Conservation (phyloP, 495 filamentous ascomycete species). For the Podospora conica region DNA sequence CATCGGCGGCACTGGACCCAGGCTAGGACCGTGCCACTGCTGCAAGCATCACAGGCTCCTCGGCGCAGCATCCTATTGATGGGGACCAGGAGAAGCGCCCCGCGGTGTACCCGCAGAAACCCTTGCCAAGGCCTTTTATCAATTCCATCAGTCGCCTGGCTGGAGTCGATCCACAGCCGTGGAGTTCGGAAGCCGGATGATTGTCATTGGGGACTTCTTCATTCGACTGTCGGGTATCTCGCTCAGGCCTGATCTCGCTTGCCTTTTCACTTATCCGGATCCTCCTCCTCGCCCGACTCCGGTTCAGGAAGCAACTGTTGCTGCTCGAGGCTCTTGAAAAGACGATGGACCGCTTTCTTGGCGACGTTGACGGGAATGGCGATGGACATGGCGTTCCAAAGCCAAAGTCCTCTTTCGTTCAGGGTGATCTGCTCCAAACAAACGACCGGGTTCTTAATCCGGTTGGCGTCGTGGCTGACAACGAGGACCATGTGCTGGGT, state of each 20-base stretch:
- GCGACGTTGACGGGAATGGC: slow-evolving; percentile 25
- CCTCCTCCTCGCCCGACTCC: background rate
- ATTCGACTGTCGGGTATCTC: background rate
- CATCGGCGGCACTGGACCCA: background rate
- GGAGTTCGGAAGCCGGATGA: background rate
- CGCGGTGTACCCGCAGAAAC: slow-evolving; percentile 1
- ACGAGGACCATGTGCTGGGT: slow-evolving; percentile 26
- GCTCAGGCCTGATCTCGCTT: background rate
- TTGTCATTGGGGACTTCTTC: background rate
- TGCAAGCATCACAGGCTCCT: background rate
- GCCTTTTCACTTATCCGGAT: slow-evolving; percentile 21
- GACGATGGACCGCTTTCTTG: slow-evolving; percentile 12
- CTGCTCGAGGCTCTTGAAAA: slow-evolving; percentile 6
- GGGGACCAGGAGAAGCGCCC: background rate
- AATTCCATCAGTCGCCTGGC: slow-evolving; percentile 13
- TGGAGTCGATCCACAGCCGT: background rate
- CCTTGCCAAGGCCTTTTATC: slow-evolving; percentile 30
- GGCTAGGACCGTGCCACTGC: background rate
- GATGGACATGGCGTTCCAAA: slow-evolving; percentile 30
- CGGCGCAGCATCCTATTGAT: slow-evolving; percentile 3
- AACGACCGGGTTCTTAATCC: slow-evolving; percentile 14
- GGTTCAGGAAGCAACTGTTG: background rate
- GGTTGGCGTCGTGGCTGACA: slow-evolving; percentile 21
- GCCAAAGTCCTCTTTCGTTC: slow-evolving; percentile 25
- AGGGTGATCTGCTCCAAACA: slow-evolving; percentile 18